These are phyloP conservation scores for Letharia columbiana DNA, from an alignment of 495 filamentous ascomycete species.

Conservation along the genomic window DNA sequence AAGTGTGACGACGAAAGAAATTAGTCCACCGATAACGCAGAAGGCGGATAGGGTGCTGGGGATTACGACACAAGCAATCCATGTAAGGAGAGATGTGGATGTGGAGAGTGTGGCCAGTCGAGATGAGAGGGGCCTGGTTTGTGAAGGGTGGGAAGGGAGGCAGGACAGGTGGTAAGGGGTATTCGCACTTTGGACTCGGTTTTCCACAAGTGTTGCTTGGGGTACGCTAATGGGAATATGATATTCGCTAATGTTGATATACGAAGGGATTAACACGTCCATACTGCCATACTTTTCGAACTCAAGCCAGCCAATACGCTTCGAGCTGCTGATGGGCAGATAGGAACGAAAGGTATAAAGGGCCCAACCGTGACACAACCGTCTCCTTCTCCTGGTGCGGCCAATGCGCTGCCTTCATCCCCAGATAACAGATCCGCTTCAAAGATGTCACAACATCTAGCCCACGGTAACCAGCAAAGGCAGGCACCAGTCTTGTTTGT, in stretches of 20 bases:
- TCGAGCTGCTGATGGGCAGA: neutral
- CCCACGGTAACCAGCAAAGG: no score
- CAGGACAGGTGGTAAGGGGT: neutral
- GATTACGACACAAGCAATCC: neutral
- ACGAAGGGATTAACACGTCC: neutral
- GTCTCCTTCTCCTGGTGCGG: no score
- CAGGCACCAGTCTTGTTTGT: no score
- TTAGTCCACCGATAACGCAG: neutral
- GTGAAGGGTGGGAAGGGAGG: neutral
- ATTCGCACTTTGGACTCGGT: neutral
- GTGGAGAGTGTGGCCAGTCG: slow-evolving; percentile 12
- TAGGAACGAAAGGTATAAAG: neutral
- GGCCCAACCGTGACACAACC: no score
- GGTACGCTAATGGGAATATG: neutral
- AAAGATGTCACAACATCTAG: no score
- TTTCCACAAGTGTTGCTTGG: neutral
- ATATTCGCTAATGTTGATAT: neutral
- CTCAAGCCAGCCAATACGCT: neutral
- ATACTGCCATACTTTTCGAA: neutral
- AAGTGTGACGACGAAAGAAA: neutral
- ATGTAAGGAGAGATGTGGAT: slow-evolving; percentile 17
- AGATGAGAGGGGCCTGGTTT: neutral
- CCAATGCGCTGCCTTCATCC: no score
- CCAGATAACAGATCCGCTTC: no score
- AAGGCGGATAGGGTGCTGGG: slow-evolving; percentile 2